Base-by-base conservation (phyloP, 2,329 filamentous ascomycete species). In the Pseudonectria foliicola region DNA sequence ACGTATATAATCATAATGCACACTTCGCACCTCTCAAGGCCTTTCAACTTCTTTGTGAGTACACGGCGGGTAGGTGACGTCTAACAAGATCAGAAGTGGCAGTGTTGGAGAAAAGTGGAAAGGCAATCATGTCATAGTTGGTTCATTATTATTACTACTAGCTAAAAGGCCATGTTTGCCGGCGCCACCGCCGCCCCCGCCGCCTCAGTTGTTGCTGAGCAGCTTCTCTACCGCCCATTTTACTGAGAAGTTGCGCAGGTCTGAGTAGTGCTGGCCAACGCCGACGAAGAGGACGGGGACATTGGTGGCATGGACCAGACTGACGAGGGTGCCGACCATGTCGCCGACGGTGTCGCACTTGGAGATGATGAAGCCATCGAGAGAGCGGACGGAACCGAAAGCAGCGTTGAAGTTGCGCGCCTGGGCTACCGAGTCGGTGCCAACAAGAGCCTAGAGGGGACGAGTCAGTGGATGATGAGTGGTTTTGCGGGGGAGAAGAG, bases 281-380 rank as follows among this genome's bases (percentile, higher is more conserved):
- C 75, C 92, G 47, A 98, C 74, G 56, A 98, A 98, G 10, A 96
- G 73, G 13, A 98, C 88, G 0, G 93, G 93, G 29, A 98, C 93
- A 18, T 90, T 87, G 4, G 93, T 98, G 3, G 92, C 90, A 64
- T 96, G 90, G 26, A 98, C 90, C 70, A 98, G 90, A 58, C 86
- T 95, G 43, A 98, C 92, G 44, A 98, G 69, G 3, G 90, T 95
- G 49, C 75, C 88, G 28, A 95, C 88, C 89, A 96, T 96, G 64
- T 95, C 90, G n/a, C 92, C 93, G 25, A 98, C 93, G 0, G 92
- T 98, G 65, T 98, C 92, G 60, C 92, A 96, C 64, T 98, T 98
- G 41, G 83, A 90, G 51, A 98, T 95, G 57, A 98, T 95, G 62
- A 98, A 98, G 6, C 92, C 92, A 62, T 98, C 93, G 25, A 98